Evolutionary conservation across 2,329 filamentous ascomycete species (phyloP).

Genomic region (Neofusicoccum kwambonambiense): DNA sequence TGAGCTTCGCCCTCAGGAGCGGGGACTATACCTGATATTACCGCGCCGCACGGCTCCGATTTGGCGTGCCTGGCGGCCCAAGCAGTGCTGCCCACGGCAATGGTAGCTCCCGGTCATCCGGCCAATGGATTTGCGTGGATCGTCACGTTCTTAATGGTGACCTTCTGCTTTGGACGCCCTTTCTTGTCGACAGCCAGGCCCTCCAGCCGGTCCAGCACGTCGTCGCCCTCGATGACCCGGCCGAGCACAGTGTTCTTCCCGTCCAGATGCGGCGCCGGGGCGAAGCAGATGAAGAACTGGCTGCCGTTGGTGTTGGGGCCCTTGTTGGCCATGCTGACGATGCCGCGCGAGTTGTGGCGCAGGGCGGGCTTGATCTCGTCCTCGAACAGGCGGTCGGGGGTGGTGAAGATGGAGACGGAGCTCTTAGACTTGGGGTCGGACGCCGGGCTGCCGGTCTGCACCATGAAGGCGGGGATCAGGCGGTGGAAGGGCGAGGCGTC

Average conservation of each 20-base stretch:
- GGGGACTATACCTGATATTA: neutral
- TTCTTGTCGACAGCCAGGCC: slow-evolving; percentile 73
- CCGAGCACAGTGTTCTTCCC: slow-evolving; percentile 84
- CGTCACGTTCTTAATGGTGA: slow-evolving; percentile 67
- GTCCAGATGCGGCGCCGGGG: slow-evolving; percentile 76
- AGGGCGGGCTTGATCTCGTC: slow-evolving; percentile 76
- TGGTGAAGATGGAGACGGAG: slow-evolving; percentile 68
- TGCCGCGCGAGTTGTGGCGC: slow-evolving; percentile 65
- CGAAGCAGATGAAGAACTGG: slow-evolving; percentile 80
- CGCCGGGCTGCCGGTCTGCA: slow-evolving; percentile 66
- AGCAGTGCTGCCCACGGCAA: neutral
- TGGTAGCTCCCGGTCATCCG: slow-evolving; percentile 36
- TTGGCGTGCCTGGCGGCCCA: neutral
- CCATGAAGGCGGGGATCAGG: slow-evolving; percentile 77
- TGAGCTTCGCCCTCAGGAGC: neutral
- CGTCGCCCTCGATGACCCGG: slow-evolving; percentile 57
- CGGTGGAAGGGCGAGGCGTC: slow-evolving; percentile 75
- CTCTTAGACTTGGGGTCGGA: slow-evolving; percentile 57
- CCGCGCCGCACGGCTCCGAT: neutral
- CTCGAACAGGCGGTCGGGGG: slow-evolving; percentile 60
- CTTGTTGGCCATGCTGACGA: slow-evolving; percentile 78
- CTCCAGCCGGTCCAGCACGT: slow-evolving; percentile 70
- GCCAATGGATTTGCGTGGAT: slow-evolving; percentile 80
- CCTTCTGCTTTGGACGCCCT: slow-evolving; percentile 65
- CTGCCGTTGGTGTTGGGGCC: slow-evolving; percentile 71